Evolutionary conservation across 352 stramenopile genomes (phyloP).

Genomic region (Pseudoperonospora humuli): DNA sequence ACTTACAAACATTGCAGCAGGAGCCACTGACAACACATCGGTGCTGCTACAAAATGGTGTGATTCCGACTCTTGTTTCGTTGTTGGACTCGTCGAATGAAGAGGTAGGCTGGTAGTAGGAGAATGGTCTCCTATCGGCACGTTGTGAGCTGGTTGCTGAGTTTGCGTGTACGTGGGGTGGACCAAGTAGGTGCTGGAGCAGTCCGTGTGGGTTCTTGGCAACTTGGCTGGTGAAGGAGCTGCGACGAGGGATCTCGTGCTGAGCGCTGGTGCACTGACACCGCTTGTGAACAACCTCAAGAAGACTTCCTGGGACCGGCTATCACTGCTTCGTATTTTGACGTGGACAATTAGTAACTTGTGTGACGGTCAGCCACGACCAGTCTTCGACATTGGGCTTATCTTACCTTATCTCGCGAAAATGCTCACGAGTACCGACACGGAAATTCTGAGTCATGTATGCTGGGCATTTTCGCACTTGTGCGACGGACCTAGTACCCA

Average conservation of each 20-base stretch:
- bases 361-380: conserved; percentile 87
- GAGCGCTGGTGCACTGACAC: conserved; percentile 70
- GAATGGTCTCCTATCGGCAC: conserved; percentile 14
- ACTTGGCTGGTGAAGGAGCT: conserved; percentile 86
- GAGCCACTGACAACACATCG: conserved; percentile 87
- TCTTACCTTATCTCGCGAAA: conserved; percentile 80
- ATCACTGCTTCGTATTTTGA: conserved; percentile 86
- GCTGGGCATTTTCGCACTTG: conserved; percentile 95
- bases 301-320: conserved; percentile 76
- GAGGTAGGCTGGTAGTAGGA: conserved; percentile 48
- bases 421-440: conserved; percentile 92
- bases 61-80: conserved; percentile 86
- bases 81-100: conserved; percentile 87
- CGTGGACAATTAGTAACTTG: conserved; percentile 90
- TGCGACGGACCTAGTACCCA: conserved; percentile 95
- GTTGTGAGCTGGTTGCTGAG: conserved; percentile 23
- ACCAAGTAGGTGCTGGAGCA: conserved; percentile 84
- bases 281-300: conserved; percentile 86
- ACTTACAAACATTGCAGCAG: conserved; percentile 92
- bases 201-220: conserved; percentile 90
- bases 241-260: conserved; percentile 85
- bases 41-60: conserved; percentile 89
- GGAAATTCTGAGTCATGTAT: conserved; percentile 92
- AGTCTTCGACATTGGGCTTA: conserved; percentile 85
- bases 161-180: conserved; percentile 17